Conservation (phyloP, 2,329 filamentous ascomycete genomes). For the Fusarium illudens region DNA sequence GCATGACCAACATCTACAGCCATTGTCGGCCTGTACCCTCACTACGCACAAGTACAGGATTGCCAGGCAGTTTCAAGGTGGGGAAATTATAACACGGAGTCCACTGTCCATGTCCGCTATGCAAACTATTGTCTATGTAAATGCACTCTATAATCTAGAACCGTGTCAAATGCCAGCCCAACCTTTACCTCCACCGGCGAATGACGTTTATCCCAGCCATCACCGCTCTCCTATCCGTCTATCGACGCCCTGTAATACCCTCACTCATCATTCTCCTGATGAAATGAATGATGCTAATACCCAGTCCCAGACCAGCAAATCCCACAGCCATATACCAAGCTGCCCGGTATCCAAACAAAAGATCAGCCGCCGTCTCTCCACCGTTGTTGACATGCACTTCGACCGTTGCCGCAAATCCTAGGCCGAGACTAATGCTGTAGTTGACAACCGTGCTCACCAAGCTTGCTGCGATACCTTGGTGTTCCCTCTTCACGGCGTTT, state of each 20-base stretch:
- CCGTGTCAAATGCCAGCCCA: not conserved
- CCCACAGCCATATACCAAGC: constrained; percentile 29
- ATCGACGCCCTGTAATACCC: not conserved
- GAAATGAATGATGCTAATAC: constrained; percentile 23
- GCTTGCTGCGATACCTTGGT: constrained; percentile 59
- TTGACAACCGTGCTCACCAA: constrained; percentile 73
- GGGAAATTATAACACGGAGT: too few species aligned
- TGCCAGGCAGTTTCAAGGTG: too few species aligned
- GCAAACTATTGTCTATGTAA: too few species aligned
- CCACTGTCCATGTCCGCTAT: too few species aligned
- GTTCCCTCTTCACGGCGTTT: constrained; percentile 56
- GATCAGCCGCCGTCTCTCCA: constrained; percentile 17
- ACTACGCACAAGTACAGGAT: too few species aligned
- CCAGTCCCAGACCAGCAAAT: constrained; percentile 18
- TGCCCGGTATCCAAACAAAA: constrained; percentile 19
- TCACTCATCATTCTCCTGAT: constrained; percentile 18
- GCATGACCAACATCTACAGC: too few species aligned
- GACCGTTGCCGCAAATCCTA: constrained; percentile 72
- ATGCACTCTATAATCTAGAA: too few species aligned
- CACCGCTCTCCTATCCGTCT: not conserved
- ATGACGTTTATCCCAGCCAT: not conserved
- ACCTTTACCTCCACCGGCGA: not conserved
- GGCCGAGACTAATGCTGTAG: constrained; percentile 71
- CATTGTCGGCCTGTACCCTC: too few species aligned
- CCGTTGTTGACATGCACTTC: constrained; percentile 54